Percentiles rank a stretch among this genome's conserved stretches.
These are phyloP conservation scores for Eucalyptus regnans DNA, from an alignment of 345 rosid species.

Conservation along the genomic window DNA sequence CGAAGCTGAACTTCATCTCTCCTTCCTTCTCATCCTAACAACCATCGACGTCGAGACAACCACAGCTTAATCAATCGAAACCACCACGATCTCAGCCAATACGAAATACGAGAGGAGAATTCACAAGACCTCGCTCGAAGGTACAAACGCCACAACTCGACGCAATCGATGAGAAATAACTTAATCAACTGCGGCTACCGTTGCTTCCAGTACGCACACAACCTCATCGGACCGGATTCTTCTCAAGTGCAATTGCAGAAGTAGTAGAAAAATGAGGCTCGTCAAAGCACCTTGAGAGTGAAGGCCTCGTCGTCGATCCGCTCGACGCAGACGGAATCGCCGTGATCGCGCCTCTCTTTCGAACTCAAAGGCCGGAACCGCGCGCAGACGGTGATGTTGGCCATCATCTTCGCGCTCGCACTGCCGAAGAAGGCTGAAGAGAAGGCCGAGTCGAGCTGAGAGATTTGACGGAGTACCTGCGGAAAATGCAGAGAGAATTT, in stretches of 20 bases:
- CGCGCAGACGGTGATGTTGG: constrained; percentile 65
- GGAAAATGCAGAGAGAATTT: not conserved
- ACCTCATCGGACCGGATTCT: not conserved
- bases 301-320: constrained; percentile 43
- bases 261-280: not conserved
- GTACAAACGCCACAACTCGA: not conserved
- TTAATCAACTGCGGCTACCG: too few species aligned
- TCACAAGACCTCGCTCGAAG: too few species aligned
- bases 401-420: constrained; percentile 1
- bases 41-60: not conserved
- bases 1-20: constrained; percentile 51
- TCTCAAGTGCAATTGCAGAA: not conserved
- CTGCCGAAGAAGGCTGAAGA: not conserved
- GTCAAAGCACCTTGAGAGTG: constrained; percentile 30
- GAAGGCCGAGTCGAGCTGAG: not conserved
- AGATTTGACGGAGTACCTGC: not conserved
- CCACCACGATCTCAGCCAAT: not conserved
- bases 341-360: constrained; percentile 44
- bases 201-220: rapidly evolving
- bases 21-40: constrained; percentile 77
- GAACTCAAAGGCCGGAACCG: constrained; percentile 75
- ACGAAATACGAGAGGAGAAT: too few species aligned
- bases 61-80: not conserved
- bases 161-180: too few species aligned
- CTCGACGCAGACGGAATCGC: constrained; percentile 42